These are phyloP conservation scores for Nevesoporus exiguus DNA, from an alignment of 768 basidiomycete genomes.

Conservation along the genomic window DNA sequence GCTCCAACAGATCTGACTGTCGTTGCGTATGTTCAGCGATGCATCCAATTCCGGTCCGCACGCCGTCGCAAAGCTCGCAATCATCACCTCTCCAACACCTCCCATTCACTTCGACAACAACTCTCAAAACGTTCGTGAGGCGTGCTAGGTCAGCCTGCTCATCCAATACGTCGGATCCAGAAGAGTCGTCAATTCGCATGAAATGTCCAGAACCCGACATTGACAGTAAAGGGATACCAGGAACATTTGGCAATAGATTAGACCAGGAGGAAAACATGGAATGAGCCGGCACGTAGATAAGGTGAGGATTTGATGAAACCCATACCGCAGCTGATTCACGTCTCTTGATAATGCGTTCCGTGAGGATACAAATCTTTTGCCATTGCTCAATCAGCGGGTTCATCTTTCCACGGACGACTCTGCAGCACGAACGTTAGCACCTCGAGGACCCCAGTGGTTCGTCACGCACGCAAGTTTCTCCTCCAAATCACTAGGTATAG, in stretches of 20 bases:
- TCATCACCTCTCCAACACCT: conserved; percentile 82
- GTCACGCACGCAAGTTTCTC: conserved; percentile 73
- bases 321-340: conserved; percentile 92
- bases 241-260: conserved; percentile 31
- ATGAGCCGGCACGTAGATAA: conserved; percentile 67
- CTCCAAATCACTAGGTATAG: conserved; percentile 88
- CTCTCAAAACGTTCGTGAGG: conserved; percentile 76
- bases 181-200: conserved; percentile 9
- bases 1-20: conserved; percentile 71
- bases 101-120: conserved; percentile 73
- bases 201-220: conserved; percentile 14
- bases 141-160: conserved; percentile 80
- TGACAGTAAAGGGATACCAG: conserved; percentile 27
- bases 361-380: conserved; percentile 83
- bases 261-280: conserved; percentile 55
- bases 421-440: conserved; percentile 30
- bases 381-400: conserved; percentile 81
- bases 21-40: conserved; percentile 65
- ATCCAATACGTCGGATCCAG: conserved; percentile 29
- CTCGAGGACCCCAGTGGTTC: background rate
- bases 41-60: conserved; percentile 70
- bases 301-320: conserved; percentile 56
- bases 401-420: conserved; percentile 74
- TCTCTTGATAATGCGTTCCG: conserved; percentile 86
- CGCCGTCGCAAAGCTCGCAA: conserved; percentile 77